phyloP scores from a whole-genome alignment of 2,329 filamentous ascomycete species.

The Ceratocystis huliohia region DNA sequence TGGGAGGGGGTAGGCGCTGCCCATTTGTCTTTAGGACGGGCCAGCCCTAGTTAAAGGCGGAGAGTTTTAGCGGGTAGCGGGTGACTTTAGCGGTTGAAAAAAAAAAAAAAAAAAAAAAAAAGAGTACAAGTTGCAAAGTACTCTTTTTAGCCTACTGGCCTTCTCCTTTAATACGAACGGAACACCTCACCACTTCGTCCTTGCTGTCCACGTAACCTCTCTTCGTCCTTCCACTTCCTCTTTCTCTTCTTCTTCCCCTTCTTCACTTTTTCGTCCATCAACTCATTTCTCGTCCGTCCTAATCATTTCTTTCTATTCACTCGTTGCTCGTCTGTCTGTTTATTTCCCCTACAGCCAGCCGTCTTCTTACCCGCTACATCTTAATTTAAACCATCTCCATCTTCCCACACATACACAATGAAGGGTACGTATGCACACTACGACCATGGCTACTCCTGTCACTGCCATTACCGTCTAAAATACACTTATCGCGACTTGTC shows the following conservation, averaged over 20 bases:
- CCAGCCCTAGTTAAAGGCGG: no score
- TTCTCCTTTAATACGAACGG: slow-evolving; percentile 20
- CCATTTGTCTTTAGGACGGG: no score
- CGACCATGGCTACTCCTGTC: neutral
- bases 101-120: slow-evolving; percentile 3
- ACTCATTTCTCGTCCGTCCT: slow-evolving; percentile 12
- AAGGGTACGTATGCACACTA: slow-evolving; percentile 26
- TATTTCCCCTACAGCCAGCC: slow-evolving; percentile 13
- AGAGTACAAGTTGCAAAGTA: slow-evolving; percentile 4
- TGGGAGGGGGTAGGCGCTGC: no score
- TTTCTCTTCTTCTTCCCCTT: slow-evolving; percentile 18
- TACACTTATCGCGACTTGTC: neutral
- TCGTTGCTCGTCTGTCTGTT: slow-evolving; percentile 11
- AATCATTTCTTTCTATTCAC: slow-evolving; percentile 15
- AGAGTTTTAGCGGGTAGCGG: neutral
- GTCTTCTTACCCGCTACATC: slow-evolving; percentile 11
- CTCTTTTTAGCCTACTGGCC: slow-evolving; percentile 2
- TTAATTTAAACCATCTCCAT: slow-evolving; percentile 18
- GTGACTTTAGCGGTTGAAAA: neutral
- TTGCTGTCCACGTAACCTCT: slow-evolving; percentile 14
- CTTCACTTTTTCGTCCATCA: slow-evolving; percentile 8
- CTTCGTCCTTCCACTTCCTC: slow-evolving; percentile 15
- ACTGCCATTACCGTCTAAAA: neutral
- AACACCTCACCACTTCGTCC: slow-evolving; percentile 20
- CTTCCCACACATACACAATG: slow-evolving; percentile 26